phyloP scores from a whole-genome alignment of 345 rosid species.

The Theobroma cacao region DNA sequence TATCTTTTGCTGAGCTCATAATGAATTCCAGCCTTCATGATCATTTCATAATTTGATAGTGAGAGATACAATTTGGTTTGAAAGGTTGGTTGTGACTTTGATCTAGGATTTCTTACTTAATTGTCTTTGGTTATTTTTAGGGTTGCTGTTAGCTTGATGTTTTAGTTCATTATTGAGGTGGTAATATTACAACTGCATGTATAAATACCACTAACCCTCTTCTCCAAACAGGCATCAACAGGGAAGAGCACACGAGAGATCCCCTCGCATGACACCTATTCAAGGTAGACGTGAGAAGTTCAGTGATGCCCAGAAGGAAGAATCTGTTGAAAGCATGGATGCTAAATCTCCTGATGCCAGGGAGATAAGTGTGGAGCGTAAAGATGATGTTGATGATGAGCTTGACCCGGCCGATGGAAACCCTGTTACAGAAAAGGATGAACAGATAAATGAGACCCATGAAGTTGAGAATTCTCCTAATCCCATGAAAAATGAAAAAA shows the following conservation, averaged over 20 bases:
- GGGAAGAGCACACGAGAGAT: slow-evolving; percentile 34
- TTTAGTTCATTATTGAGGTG: not conserved
- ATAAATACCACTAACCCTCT: not conserved
- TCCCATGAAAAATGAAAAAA: slow-evolving; percentile 35
- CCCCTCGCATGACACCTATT: slow-evolving; percentile 47
- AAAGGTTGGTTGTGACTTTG: not conserved
- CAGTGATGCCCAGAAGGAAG: slow-evolving; percentile 44
- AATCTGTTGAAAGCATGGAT: slow-evolving; percentile 59
- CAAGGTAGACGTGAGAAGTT: slow-evolving; percentile 39
- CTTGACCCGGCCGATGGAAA: slow-evolving; percentile 37
- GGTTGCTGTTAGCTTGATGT: not conserved
- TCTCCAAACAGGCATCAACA: slow-evolving; percentile 28
- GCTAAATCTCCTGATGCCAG: slow-evolving; percentile 55
- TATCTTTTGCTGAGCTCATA: not conserved
- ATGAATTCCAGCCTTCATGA: not conserved
- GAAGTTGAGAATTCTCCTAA: slow-evolving; percentile 27
- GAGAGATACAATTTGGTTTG: not conserved
- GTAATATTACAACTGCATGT: not conserved
- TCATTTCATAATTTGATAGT: not conserved
- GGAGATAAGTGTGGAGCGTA: slow-evolving; percentile 54
- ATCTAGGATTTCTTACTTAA: not conserved
- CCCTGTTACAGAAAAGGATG: slow-evolving; percentile 51
- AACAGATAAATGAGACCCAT: slow-evolving; percentile 24
- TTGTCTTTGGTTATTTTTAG: not conserved
- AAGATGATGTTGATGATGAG: slow-evolving; percentile 46